Conservation (phyloP, 768 basidiomycete species). For the Lactarius psammicola region DNA sequence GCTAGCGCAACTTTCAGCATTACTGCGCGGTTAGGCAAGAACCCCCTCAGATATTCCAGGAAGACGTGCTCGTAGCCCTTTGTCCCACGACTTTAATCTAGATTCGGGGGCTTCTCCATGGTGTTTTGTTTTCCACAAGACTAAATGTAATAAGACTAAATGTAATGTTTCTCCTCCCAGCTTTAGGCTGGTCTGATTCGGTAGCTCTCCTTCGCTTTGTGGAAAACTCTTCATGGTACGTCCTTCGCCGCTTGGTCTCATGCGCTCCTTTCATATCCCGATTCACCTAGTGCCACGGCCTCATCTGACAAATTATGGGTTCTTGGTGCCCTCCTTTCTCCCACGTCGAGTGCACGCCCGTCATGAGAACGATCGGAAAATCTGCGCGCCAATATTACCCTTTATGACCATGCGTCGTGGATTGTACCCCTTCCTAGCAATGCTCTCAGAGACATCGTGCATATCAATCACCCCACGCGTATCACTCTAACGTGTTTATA, state of each 20-base stretch:
- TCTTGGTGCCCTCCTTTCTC: conserved; percentile 12
- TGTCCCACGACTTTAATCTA: neutral
- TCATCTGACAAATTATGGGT: conserved; percentile 8
- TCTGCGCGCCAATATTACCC: conserved; percentile 11
- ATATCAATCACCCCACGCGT: conserved; percentile 32
- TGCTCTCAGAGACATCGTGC: conserved; percentile 55
- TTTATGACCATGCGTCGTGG: conserved; percentile 8
- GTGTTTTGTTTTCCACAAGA: conserved; percentile 3
- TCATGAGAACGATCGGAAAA: conserved; percentile 11
- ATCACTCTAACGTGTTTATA: conserved; percentile 32
- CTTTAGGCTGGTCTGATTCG: conserved; percentile 49
- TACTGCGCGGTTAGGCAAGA: conserved; percentile 42
- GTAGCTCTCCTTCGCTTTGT: conserved; percentile 53
- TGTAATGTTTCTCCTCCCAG: too few relatives aligned
- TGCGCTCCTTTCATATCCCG: neutral
- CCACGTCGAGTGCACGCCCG: conserved; percentile 9
- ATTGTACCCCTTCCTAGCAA: conserved; percentile 12
- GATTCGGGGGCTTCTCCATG: neutral
- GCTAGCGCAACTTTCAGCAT: conserved; percentile 59
- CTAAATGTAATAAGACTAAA: too few relatives aligned
- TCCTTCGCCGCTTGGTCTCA: conserved; percentile 16
- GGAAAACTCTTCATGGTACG: conserved; percentile 51
- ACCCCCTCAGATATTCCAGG: conserved; percentile 49
- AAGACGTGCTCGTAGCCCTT: conserved; percentile 40
- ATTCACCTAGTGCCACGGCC: conserved; percentile 9